Evolutionary conservation across 2,329 filamentous ascomycete genomes (phyloP), one percentile per base, ranked within the genome.

Genomic region (Aspergillus arachidicola): DNA sequence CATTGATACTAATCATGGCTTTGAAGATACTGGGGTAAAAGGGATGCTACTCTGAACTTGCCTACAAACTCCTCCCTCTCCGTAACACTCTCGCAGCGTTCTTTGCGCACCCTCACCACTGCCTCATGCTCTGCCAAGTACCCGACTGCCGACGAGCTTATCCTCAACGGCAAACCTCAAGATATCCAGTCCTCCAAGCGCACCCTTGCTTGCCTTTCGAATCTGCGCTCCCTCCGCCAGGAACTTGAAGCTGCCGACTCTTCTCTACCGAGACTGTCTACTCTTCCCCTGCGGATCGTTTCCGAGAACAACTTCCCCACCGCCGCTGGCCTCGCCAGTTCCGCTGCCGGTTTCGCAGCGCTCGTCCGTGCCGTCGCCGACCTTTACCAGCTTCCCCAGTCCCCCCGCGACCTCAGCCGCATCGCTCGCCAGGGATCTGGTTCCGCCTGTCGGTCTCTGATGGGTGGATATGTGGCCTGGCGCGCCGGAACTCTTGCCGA

Each of bases 301-400:
- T 95, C 92, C 62, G 91, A 95, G 83, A 99, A 99, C 86, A 99
- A 99, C 86, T 99, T 99, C 85, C 95, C 95, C 67, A 99, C 95
- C 2, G 95, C 95, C 30, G 95, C 95, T 5, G 95, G 95, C 7
- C 88, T 99, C 32, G 87, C 87, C 46, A 85, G 83, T 69, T 84
- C 83, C 26, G 87, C 87, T n/a, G 87, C 87, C n/a, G 87, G 87
- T 28, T 88, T 89, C 69, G 87, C 87, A 41, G 87, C 87, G 14
- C 80, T 89, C 0, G 86, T 98, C 23, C 87, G 93, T 63, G 94
- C 80, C 21, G 92, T 99, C 71, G 95, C 95, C 41, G 87, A 98
- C 78, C 87, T 99, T 46, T 99, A 98, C 82, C 85, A 91, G 76
- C 88, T 99, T 7, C 89, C 91, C 5, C 87, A 93, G 64, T 89